A percentile compares a stretch with the other conserved stretches of the same genome.
Conservation (phyloP, 768 basidiomycete genomes). For the Mycena venus region DNA sequence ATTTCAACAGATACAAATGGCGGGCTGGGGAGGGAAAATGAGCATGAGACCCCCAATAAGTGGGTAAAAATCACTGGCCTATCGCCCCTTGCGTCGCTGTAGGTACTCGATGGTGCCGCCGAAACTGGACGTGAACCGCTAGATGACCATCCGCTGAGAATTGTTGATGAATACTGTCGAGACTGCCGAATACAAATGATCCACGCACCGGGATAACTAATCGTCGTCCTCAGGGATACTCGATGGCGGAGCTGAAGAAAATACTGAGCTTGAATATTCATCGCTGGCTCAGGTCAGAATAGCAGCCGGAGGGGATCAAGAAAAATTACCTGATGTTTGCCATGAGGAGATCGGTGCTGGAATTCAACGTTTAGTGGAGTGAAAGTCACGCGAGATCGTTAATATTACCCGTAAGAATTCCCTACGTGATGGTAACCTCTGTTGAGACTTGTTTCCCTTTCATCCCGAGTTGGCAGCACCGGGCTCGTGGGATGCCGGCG, state of each 20-base stretch:
- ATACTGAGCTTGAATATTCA: background rate
- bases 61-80: slow-evolving; percentile 2
- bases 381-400: background rate
- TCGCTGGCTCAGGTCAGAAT: background rate
- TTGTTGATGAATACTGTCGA: too few species aligned
- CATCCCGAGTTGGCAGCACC: background rate
- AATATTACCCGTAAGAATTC: background rate
- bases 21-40: background rate
- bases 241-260: background rate
- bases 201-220: slow-evolving; percentile 2
- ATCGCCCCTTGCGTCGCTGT: too few species aligned
- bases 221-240: background rate
- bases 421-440: background rate
- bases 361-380: background rate
- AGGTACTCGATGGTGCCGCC: too few species aligned
- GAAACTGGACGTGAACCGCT: too few species aligned
- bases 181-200: too few species aligned
- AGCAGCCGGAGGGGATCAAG: background rate
- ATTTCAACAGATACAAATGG: slow-evolving; percentile 12
- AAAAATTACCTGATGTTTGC: background rate
- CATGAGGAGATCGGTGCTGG: background rate
- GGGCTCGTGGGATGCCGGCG: background rate
- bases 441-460: background rate
- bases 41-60: background rate
- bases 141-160: too few species aligned